These are phyloP conservation scores for Ceratonia siliqua DNA, from an alignment of 306 rosid genomes.

Conservation along the genomic window DNA sequence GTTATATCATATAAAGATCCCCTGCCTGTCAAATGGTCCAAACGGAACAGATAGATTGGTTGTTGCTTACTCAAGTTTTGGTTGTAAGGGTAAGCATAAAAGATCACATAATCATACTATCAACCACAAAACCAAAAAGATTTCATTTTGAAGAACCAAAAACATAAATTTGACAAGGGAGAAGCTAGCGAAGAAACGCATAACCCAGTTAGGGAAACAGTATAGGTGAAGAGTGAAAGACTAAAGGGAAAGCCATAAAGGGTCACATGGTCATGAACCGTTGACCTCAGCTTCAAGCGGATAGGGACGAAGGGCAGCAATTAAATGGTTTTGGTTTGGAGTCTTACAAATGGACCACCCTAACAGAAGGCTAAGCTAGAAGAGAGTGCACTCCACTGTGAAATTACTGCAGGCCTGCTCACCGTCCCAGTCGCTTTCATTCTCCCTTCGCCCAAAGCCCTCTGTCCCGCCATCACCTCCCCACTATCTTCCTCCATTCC, in stretches of 20 bases:
- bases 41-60: not conserved
- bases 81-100: not conserved
- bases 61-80: not conserved
- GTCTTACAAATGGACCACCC: constrained; percentile 26
- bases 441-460: not conserved
- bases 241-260: not conserved
- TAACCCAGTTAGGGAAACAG: not conserved
- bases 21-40: not conserved
- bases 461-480: not conserved
- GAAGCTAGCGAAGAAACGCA: not conserved
- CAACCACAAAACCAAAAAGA: not conserved
- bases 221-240: not conserved
- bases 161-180: not conserved
- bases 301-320: not conserved
- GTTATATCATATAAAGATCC: not conserved
- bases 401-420: not conserved
- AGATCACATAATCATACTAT: not conserved
- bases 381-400: not conserved
- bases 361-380: constrained; percentile 3
- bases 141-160: not conserved
- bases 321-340: not conserved
- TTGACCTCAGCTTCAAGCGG: not conserved
- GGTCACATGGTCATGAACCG: not conserved
- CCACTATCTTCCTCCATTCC: not conserved
- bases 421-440: not conserved